Conservation (phyloP, 495 filamentous ascomycete genomes). For the Podospora pseudoanserina region DNA sequence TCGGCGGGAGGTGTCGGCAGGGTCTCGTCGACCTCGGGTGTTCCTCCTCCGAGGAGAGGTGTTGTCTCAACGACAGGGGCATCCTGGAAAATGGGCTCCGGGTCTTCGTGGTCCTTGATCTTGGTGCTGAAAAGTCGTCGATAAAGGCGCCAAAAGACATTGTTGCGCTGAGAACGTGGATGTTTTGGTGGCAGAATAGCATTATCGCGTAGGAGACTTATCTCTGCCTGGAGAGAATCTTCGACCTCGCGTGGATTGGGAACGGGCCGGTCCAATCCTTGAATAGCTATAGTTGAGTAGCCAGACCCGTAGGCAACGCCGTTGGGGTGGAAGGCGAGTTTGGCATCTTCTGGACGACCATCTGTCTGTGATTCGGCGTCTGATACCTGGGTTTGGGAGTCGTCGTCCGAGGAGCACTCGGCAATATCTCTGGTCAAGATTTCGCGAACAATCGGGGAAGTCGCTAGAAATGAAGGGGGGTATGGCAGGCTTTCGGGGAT, state of each 20-base stretch:
- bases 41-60: constrained; percentile 28
- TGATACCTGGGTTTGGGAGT: constrained; percentile 25
- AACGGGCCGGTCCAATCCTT: constrained; percentile 53
- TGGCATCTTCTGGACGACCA: constrained; percentile 28
- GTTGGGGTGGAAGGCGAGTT: constrained; percentile 65
- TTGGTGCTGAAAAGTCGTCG: constrained; percentile 43
- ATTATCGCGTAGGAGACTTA: constrained; percentile 72
- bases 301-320: constrained; percentile 60
- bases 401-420: constrained; percentile 50
- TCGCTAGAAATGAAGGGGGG: constrained; percentile 27
- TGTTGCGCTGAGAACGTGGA: constrained; percentile 22
- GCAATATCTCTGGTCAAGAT: constrained; percentile 66
- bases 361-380: constrained; percentile 20
- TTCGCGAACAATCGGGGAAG: constrained; percentile 58
- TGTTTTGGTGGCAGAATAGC: constrained; percentile 64
- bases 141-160: constrained; percentile 30
- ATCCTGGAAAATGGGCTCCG: constrained; percentile 32
- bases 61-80: constrained; percentile 34
- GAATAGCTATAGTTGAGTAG: constrained; percentile 40
- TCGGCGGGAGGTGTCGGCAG: constrained; percentile 21
- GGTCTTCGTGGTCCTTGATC: constrained; percentile 53
- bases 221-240: constrained; percentile 64
- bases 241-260: constrained; percentile 50
- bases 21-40: neutral
- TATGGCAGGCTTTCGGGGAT: constrained; percentile 23